A percentile compares a stretch with the other conserved stretches of the same genome.
Conservation (phyloP, 23 red algal genomes). For the Gracilaria gracilis region DNA sequence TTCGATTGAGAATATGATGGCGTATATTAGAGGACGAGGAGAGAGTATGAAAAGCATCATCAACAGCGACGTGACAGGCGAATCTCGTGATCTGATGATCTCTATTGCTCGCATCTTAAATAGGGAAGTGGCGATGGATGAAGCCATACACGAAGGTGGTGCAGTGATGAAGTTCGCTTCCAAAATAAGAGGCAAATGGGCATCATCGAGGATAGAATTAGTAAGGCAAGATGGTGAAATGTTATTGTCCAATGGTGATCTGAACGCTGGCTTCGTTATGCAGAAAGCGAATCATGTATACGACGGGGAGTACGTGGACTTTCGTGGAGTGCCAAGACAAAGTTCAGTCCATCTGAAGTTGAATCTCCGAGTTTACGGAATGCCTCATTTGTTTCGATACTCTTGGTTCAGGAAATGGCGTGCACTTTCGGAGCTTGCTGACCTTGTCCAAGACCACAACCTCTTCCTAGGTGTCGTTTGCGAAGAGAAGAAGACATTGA, state of each 20-base stretch:
- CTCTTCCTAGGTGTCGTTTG: background rate
- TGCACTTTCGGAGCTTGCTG: background rate
- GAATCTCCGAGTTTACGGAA: background rate
- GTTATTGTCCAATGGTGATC: background rate
- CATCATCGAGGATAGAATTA: background rate
- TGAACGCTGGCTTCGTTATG: background rate
- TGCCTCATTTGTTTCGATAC: background rate
- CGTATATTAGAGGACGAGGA: background rate
- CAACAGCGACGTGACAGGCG: background rate
- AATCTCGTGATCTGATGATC: background rate
- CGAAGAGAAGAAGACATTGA: background rate
- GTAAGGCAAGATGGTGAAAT: background rate
- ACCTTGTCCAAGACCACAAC: background rate
- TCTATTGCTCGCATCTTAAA: conserved; percentile 9
- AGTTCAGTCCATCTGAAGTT: background rate
- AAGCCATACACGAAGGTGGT: background rate
- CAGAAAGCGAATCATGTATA: background rate
- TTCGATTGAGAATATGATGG: background rate
- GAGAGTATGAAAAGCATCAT: background rate
- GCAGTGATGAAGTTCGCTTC: background rate
- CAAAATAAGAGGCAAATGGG: background rate
- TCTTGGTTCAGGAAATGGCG: background rate
- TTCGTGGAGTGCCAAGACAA: background rate
- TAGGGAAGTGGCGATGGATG: background rate
- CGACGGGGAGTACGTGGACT: background rate